Evolutionary conservation across 805 yeast species (phyloP), one percentile per base, ranked within the genome.

Genomic region (Barnettozyma pratensis): DNA sequence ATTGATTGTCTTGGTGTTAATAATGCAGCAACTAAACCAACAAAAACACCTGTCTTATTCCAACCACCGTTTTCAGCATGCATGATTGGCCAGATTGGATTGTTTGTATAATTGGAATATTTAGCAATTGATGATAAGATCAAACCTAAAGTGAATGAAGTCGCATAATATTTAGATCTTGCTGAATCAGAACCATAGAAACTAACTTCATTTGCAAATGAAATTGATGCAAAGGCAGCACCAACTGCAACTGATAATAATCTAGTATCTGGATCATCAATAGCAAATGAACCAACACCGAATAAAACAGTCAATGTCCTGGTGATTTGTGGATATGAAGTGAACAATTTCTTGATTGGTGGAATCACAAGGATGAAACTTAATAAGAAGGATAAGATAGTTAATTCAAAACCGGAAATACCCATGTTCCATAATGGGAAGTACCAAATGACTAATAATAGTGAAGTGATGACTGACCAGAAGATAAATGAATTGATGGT

Each of bases 371-470:
- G 67, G 3, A 86, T 38, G 11, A 83, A 50, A 2, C 96, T 89
- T 4, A 86, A 75, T 9, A 81, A 46, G 37, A 82, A 70, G 26
- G 81, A 69, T 6, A 80, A 61, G 42, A 88, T 72, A 3, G 81
- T 76, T 0, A 85, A 85, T 68, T 94, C 99, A 64, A 87, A 91
- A 4, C 99, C 99, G 2, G 96, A 86, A 41, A 94, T 85, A 6
- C 97, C 98, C 97, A 94, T 90, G 63, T 86, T 79, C 99, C 99
- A 94, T 53, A 94, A 73, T 9, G 99, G 99, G 75, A 94, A 94
- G 70, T 87, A 88, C 99, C 99, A 94, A 44, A 94, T 82, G 61
- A 94, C 82, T 48, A 94, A 76, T 40, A 89, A 85, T 50, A 94
- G 71, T 0, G 96, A 80, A 4, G 98, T 86, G 39, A 81, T 54